phyloP scores from a whole-genome alignment of 2,329 filamentous ascomycete genomes.

The Plenodomus lindquistii region DNA sequence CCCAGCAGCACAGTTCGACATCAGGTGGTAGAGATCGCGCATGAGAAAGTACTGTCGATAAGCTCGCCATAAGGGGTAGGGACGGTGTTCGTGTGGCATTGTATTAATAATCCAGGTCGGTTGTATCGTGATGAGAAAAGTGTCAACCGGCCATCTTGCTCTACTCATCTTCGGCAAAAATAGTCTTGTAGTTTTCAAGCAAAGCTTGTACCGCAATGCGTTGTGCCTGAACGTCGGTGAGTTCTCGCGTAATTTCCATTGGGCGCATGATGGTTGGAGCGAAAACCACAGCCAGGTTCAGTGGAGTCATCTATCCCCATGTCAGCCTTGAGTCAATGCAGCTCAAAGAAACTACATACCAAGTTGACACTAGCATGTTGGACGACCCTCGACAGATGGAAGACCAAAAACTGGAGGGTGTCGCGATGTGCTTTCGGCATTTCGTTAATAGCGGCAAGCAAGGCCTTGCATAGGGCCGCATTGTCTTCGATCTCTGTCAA shows the following conservation, averaged over 20 bases:
- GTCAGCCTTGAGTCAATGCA: slow-evolving; percentile 15
- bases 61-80: neutral
- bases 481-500: slow-evolving; percentile 64
- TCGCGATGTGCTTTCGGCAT: slow-evolving; percentile 85
- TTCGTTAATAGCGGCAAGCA: slow-evolving; percentile 74
- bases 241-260: slow-evolving; percentile 84
- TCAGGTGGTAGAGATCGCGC: neutral
- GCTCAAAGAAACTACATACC: slow-evolving; percentile 55
- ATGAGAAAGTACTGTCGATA: neutral
- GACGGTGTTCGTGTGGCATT: neutral
- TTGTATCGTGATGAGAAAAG: neutral
- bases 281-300: slow-evolving; percentile 96
- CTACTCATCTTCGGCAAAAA: slow-evolving; percentile 62
- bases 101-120: neutral
- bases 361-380: slow-evolving; percentile 81
- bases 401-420: slow-evolving; percentile 89
- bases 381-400: slow-evolving; percentile 88
- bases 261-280: slow-evolving; percentile 97
- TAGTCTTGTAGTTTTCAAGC: slow-evolving; percentile 82
- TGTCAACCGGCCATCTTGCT: neutral
- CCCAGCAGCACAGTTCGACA: neutral
- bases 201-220: slow-evolving; percentile 90
- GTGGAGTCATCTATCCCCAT: slow-evolving; percentile 77
- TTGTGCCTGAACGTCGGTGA: slow-evolving; percentile 94
- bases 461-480: slow-evolving; percentile 53